Evolutionary conservation across 495 filamentous ascomycete species (phyloP), one percentile per base, ranked within the genome.

Genomic region (Hypoxylon lienhwacheense): DNA sequence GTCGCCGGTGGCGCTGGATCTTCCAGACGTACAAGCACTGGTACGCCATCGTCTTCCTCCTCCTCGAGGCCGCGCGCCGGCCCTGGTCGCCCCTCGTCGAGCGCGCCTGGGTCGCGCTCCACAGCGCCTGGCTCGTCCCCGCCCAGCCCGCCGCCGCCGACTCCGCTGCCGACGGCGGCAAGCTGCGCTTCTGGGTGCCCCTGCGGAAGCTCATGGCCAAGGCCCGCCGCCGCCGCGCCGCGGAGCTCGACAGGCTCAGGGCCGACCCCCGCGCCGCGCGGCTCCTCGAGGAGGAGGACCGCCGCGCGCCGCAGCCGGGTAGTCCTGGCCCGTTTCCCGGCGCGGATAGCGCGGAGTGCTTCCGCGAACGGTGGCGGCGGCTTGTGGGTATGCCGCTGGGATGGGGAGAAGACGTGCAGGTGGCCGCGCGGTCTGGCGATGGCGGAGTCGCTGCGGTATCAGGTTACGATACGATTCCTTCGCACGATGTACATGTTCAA

Each of bases 1-100:
- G 69, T 22, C 69, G 72, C 2, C 71, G 78, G 21, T 85, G 81
- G 81, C 75, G 80, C 22, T 86, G 83, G 83, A 57, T 80, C 20
- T 83, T 71, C 59, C 73, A 80, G 40, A 82, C 79, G 0, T 81
- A 79, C 51, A 78, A 78, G 0, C 82, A 85, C 41, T 86, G 83
- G 82, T 74, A 85, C 62, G 73, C 81, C 32, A 70, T 83, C 37
- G 77, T 66, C 2, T 64, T 60, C 51, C 69, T 83, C 14, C 62
- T 82, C 6, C 69, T 80, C 39, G 78, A 82, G 15, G 72, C 76
- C 7, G 70, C 69, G n/a, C 70, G 71, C 20, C 73, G 78, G 5
- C 71, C 76, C 0, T 77, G 72, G 68, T 77, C 76, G 0, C 65
- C 78, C 1, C 57, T 74, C 5, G 70, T 79, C 17, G 80, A 84